Evolutionary conservation across 805 yeast species (phyloP).

Genomic region (Ogataea populi-albae): DNA sequence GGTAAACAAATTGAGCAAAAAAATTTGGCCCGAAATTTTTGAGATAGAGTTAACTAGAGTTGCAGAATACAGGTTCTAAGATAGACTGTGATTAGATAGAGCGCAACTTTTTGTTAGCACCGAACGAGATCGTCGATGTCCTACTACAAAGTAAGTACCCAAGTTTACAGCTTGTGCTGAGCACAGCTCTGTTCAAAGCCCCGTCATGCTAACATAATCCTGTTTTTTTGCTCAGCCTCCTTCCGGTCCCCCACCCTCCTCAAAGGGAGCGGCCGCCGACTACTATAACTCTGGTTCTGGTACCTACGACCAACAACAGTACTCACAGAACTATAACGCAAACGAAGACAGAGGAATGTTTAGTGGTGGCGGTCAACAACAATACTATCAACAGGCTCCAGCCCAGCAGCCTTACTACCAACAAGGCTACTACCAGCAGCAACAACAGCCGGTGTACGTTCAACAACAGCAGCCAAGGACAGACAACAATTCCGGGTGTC

Average conservation of each 20-base stretch:
- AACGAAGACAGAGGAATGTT: conserved; percentile 8
- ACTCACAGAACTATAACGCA: conserved; percentile 1
- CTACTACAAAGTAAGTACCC: not conserved
- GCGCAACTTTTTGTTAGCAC: too few species aligned
- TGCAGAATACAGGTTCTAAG: too few species aligned
- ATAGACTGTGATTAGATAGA: too few species aligned
- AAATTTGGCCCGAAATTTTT: too few species aligned
- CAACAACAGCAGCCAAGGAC: conserved; percentile 48
- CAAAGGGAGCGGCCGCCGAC: conserved; percentile 12
- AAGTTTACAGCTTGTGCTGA: too few species aligned
- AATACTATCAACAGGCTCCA: conserved; percentile 16
- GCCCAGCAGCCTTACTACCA: conserved; percentile 23
- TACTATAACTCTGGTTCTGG: conserved; percentile 11
- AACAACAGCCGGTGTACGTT: conserved; percentile 50
- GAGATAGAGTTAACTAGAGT: too few species aligned
- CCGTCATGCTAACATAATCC: too few species aligned
- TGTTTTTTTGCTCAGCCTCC: conserved; percentile 12
- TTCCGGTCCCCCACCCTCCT: conserved; percentile 9
- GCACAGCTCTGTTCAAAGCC: too few species aligned
- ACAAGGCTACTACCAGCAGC: conserved; percentile 37
- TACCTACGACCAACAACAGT: conserved; percentile 1
- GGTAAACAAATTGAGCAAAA: too few species aligned
- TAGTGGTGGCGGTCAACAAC: conserved; percentile 4
- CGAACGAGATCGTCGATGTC: too few species aligned
- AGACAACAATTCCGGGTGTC: conserved; percentile 39